Conservation (phyloP, 1,139 yeast genomes). For the Saccharomycopsis crataegensis region DNA sequence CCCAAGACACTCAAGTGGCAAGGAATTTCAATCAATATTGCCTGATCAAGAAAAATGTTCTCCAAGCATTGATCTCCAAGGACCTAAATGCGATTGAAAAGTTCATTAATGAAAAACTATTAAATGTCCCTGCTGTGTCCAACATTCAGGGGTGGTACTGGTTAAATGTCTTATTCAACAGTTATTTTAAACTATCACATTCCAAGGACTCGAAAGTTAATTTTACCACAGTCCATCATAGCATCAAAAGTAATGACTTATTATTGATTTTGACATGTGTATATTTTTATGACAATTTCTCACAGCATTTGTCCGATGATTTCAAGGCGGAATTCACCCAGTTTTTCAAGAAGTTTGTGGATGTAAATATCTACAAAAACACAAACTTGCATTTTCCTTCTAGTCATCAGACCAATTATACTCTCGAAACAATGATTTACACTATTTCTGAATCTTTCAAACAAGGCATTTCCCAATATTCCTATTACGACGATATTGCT, state of each 20-base stretch:
- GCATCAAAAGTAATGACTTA: slow-evolving; percentile 1
- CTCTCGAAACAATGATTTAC: slow-evolving; percentile 8
- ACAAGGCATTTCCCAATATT: not conserved
- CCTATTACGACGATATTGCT: slow-evolving; percentile 1
- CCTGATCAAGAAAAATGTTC: slow-evolving; percentile 3
- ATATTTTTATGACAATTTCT: slow-evolving; percentile 10
- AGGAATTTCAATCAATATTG: slow-evolving; percentile 10
- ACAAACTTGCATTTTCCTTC: slow-evolving; percentile 10
- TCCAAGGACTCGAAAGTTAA: not conserved
- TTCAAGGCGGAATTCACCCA: slow-evolving; percentile 2
- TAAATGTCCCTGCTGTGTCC: slow-evolving; percentile 10
- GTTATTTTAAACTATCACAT: slow-evolving; percentile 3
- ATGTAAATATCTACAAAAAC: not conserved
- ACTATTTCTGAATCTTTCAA: not conserved
- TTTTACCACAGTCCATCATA: not conserved
- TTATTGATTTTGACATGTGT: slow-evolving; percentile 5
- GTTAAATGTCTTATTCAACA: slow-evolving; percentile 9
- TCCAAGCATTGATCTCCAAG: slow-evolving; percentile 2
- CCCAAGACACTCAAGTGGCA: not conserved
- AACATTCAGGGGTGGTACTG: slow-evolving; percentile 15
- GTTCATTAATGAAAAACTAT: not conserved
- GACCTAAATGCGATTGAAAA: not conserved
- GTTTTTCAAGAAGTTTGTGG: slow-evolving; percentile 4
- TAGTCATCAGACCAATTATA: slow-evolving; percentile 8
- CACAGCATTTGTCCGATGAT: not conserved